Base-by-base conservation (phyloP, 805 yeast species). In the Candida saitoana region DNA sequence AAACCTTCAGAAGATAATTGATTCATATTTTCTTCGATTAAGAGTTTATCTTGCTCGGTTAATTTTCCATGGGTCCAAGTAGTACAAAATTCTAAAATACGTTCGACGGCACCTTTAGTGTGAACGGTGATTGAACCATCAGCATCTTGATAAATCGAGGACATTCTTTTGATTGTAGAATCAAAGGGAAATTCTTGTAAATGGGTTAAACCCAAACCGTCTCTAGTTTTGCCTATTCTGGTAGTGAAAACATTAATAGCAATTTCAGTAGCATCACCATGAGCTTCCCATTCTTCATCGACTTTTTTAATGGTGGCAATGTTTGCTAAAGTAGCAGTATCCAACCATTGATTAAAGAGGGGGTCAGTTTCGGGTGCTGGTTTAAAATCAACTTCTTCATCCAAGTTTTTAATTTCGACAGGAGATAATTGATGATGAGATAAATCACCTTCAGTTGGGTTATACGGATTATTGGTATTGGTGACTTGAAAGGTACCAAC, bases 281-380 rank as follows among this genome's bases (percentile, higher is more conserved):
- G 82, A 7, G 88, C 89, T 51, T 76, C 77, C 95, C 95, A 87
- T 3, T 52, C 57, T 17, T 60, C 63, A n/a, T 57, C 62, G 44
- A 73, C 64, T 49, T 73, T 66, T 47, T 72, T 75, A 2, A 87
- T 80, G 8, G 72, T 70, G 3, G 96, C 91, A 53, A 87, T 79
- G 52, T 87, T 88, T 27, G 95, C 95, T 47, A 88, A 63, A 1
- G 93, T 76, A 2, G 95, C 87, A 37, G 84, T 68, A 18, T 63
- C 55, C 41, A 84, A 60, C 85, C 87, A 87, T 29, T 68, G 57
- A 24, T 58, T 45, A 49, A 76, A 74, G 11, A 56, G 54, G 27
- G 52, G 51, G 18, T 48, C 42, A 9, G 39, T 45, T 12, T 61
- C 46, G 24, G 44, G 44, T 18, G 12, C 43, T 4, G 47, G 59